A percentile compares a stretch with the other conserved stretches of the same genome.
Conservation (phyloP, 2,329 filamentous ascomycete genomes). For the Aspergillus melleus region DNA sequence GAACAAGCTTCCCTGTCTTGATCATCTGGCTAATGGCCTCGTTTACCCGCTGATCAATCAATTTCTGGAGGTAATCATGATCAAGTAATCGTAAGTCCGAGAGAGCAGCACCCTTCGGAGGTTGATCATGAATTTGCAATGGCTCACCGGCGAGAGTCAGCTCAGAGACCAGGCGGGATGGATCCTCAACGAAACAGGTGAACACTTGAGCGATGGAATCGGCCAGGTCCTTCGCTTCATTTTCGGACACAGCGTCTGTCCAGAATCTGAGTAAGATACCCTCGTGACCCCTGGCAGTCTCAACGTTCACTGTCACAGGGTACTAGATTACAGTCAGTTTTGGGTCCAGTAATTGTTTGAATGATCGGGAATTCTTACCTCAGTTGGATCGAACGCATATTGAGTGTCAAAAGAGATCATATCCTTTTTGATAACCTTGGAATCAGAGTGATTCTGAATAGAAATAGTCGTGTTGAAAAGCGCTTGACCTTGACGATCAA, state of each 20-base stretch:
- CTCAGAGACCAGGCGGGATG: constrained; percentile 24
- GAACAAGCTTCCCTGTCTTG: constrained; percentile 27
- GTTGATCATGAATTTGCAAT: background rate
- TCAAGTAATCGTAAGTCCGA: constrained; percentile 14
- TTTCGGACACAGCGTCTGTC: constrained; percentile 39
- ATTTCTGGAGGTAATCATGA: constrained; percentile 27
- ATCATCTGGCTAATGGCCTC: constrained; percentile 36
- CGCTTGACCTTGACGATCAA: constrained; percentile 34
- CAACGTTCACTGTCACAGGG: constrained; percentile 40
- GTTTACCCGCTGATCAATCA: constrained; percentile 37
- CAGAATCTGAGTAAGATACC: constrained; percentile 43
- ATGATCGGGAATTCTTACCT: constrained; percentile 27
- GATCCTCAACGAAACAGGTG: constrained; percentile 31
- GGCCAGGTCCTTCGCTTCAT: constrained; percentile 32
- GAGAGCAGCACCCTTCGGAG: background rate
- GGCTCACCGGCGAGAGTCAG: constrained; percentile 15
- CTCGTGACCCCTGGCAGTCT: constrained; percentile 36
- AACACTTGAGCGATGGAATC: constrained; percentile 34
- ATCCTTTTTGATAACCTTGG: constrained; percentile 23
- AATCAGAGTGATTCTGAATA: constrained; percentile 37
- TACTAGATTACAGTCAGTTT: constrained; percentile 28
- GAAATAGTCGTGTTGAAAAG: constrained; percentile 47
- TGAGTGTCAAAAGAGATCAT: constrained; percentile 32
- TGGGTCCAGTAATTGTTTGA: background rate
- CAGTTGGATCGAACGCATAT: constrained; percentile 39